Conservation (phyloP, 345 rosid genomes). For the Pugionium dolabratum region DNA sequence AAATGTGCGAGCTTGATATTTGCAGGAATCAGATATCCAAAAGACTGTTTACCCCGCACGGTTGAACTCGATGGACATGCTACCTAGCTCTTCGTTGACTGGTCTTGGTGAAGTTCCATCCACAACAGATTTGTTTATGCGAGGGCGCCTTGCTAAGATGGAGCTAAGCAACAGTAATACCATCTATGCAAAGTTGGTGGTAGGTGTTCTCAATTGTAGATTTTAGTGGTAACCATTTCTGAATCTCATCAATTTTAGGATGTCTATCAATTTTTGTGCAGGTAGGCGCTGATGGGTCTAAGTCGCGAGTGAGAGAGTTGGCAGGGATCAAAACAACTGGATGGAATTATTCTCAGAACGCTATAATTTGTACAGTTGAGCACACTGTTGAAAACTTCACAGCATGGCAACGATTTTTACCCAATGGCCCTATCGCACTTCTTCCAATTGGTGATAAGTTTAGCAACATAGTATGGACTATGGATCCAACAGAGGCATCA, state of each 20-base stretch:
- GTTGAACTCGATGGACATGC: constrained; percentile 70
- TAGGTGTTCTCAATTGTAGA: constrained; percentile 42
- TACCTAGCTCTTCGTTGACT: constrained; percentile 52
- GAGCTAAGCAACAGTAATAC: constrained; percentile 72
- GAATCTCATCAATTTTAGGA: not conserved
- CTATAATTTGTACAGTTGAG: constrained; percentile 89
- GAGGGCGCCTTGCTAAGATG: constrained; percentile 65
- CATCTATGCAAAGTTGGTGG: constrained; percentile 85
- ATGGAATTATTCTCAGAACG: constrained; percentile 91
- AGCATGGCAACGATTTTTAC: constrained; percentile 95
- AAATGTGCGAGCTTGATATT: constrained; percentile 8
- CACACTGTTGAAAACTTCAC: constrained; percentile 64
- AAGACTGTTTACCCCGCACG: constrained; percentile 70
- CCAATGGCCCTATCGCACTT: constrained; percentile 90
- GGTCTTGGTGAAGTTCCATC: constrained; percentile 49
- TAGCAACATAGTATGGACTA: constrained; percentile 96
- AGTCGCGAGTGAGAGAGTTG: constrained; percentile 83
- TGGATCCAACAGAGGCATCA: constrained; percentile 73
- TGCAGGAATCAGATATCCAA: constrained; percentile 65
- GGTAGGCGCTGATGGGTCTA: constrained; percentile 96
- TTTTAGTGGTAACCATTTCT: not conserved
- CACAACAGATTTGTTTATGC: constrained; percentile 42
- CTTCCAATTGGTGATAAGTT: constrained; percentile 80
- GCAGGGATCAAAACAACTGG: constrained; percentile 82
- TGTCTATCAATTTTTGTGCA: constrained; percentile 30